Base-by-base conservation (phyloP, 352 stramenopile species). In the Phytophthora pisi region DNA sequence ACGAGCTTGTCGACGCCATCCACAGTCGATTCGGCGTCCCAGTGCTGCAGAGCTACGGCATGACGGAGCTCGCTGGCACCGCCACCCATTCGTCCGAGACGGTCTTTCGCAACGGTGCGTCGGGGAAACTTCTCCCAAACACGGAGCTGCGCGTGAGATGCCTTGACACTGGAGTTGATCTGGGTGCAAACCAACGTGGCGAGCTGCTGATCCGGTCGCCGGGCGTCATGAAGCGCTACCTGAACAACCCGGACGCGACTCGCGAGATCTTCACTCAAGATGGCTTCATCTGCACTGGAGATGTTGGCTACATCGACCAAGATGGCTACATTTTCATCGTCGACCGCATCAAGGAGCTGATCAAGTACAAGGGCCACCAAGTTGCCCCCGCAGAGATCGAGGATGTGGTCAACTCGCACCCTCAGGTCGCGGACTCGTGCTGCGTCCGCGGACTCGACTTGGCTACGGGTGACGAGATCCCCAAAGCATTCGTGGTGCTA, bases 351-450 rank as follows among this genome's bases (percentile, higher is more conserved):
- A 98, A 98, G 72, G 93, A 98, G 67, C 66, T 98, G 11, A 98
- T 98, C 77, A 98, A 98, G 80, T 93, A 97, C 60, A 97, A 97
- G 55, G 93, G 93, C 11, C 93, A 95, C 52, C 93, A 96, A 72
- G 79, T 98, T 8, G 86, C 92, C 8, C 95, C 92, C 2, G 93
- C 92, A 0, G 95, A 98, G 71, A 75, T 98, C 18, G 95, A 98
- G 73, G 92, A 92, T 26, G 71, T 98, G 8, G 26, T 98, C 1
- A 82, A 97, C 24, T 83, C 72, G 4, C 84, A 98, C 73, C 78
- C 76, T 5, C 57, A 75, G 18, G 57, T 98, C 3, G 68, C 81
- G 5, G 95, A 98, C 72, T 86, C 78, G 18, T 91, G 85, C 36
- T 86, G 92, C 26, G 66, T 89, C 8, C 77, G 80, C 18, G 70